Percentiles rank a stretch among this genome's conserved stretches.
These are phyloP conservation scores for Lactifluus subvellereus DNA, from an alignment of 768 basidiomycete species.

Conservation along the genomic window DNA sequence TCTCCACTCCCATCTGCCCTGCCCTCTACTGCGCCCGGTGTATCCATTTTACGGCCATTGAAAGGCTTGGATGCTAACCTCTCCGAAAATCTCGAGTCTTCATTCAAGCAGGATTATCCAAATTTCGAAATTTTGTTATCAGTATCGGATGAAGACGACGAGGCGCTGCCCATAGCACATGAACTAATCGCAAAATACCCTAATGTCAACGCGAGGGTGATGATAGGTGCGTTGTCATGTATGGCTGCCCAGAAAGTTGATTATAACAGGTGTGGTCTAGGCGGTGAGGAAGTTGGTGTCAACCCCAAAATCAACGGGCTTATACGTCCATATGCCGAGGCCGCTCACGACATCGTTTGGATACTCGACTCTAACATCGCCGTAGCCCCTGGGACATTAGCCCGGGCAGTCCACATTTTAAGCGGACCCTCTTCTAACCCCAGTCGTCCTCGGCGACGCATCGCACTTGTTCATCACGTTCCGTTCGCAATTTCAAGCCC, in stretches of 20 bases:
- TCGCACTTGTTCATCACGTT: constrained; percentile 92
- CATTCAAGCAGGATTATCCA: constrained; percentile 86
- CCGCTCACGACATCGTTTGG: constrained; percentile 88
- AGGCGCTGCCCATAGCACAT: constrained; percentile 77
- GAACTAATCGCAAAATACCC: constrained; percentile 79
- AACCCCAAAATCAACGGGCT: constrained; percentile 99
- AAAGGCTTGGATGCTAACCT: constrained; percentile 95
- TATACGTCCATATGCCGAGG: constrained; percentile 72
- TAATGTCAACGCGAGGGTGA: constrained; percentile 58
- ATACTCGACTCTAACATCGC: constrained; percentile 94
- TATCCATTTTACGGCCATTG: constrained; percentile 89
- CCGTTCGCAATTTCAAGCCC: constrained; percentile 66
- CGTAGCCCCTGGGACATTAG: constrained; percentile 70
- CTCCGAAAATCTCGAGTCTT: constrained; percentile 93
- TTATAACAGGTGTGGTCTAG: constrained; percentile 35
- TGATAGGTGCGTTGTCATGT: constrained; percentile 57
- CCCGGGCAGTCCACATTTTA: constrained; percentile 78
- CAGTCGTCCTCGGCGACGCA: constrained; percentile 37
- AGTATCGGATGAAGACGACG: constrained; percentile 83
- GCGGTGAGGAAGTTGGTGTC: constrained; percentile 77
- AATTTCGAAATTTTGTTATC: constrained; percentile 89
- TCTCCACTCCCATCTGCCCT: constrained; percentile 49
- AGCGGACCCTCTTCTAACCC: constrained; percentile 35
- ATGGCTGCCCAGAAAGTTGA: neutral
- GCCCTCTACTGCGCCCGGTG: constrained; percentile 60